Conservation (phyloP, 148 eudicot species). For the Persicaria maculosa region DNA sequence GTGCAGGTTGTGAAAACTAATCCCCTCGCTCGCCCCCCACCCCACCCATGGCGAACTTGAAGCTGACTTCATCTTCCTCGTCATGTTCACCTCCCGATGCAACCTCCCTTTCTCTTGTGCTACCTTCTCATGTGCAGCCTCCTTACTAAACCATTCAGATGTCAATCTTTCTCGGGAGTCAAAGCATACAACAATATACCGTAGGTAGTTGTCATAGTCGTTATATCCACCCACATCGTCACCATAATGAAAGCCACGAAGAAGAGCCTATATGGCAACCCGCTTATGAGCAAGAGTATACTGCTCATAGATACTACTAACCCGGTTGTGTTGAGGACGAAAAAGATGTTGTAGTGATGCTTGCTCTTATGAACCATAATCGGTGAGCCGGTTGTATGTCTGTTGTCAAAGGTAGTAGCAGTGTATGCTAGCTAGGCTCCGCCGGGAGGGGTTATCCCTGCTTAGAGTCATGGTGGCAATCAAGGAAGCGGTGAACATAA, state of each 20-base stretch:
- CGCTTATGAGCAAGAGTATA: conserved; percentile 18
- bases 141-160: too few species aligned
- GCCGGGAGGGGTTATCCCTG: conserved; percentile 8
- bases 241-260: not conserved
- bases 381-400: not conserved
- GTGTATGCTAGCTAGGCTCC: conserved; percentile 2
- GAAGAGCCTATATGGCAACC: conserved; percentile 10
- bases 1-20: too few species aligned
- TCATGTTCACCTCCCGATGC: too few species aligned
- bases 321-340: conserved; percentile 2
- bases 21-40: too few species aligned
- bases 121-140: too few species aligned
- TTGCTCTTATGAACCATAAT: not conserved
- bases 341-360: not conserved
- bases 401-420: too few species aligned
- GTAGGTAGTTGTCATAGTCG: conserved; percentile 1
- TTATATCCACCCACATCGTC: conserved; percentile 15
- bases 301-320: conserved; percentile 13
- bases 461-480: conserved; percentile 12
- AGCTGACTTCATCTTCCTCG: too few species aligned
- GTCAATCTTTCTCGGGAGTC: not conserved
- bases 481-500: conserved; percentile 12
- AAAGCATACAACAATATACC: not conserved
- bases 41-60: too few species aligned
- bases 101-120: too few species aligned